Evolutionary conservation across 306 rosid species (phyloP), one percentile per base, ranked within the genome.

Genomic region (Canavalia gladiata): DNA sequence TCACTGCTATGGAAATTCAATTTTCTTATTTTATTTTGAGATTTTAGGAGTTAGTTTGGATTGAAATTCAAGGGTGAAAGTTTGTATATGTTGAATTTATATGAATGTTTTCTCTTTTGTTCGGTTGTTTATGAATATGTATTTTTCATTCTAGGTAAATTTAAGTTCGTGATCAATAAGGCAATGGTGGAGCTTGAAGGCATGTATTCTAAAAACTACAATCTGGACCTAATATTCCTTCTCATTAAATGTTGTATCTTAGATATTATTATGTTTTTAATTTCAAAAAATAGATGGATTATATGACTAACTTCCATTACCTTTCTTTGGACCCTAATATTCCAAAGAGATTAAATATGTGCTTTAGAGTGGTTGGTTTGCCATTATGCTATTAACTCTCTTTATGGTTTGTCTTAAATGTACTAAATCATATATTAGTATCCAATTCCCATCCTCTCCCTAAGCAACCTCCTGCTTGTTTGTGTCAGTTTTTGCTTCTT

Each of bases 1-100:
- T 79, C 86, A 84, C 72, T 82, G 97, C 31, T 89, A 82, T 74
- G 99, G 93, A 72, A 93, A 97, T 87, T 82, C 1, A 57, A 30
- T 42, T n/a, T 7, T 34, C 31, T 55, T 35, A 35, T 1, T 28
- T n/a, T n/a, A n/a, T n/a, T n/a, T n/a, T n/a, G n/a, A n/a, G n/a
- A n/a, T n/a, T n/a, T n/a, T n/a, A n/a, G n/a, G n/a, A n/a, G n/a
- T n/a, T n/a, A n/a, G n/a, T n/a, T n/a, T n/a, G n/a, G n/a, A n/a
- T n/a, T n/a, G n/a, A n/a, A n/a, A n/a, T n/a, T n/a, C n/a, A n/a
- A n/a, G n/a, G n/a, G n/a, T n/a, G n/a, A n/a, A n/a, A n/a, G n/a
- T n/a, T n/a, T n/a, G n/a, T n/a, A n/a, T n/a, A n/a, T n/a, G n/a
- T n/a, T n/a, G n/a, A n/a, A n/a, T n/a, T n/a, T n/a, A n/a, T n/a